Conservation (phyloP, 192 early-diverging fungal genomes). For the Mortierella antarctica region DNA sequence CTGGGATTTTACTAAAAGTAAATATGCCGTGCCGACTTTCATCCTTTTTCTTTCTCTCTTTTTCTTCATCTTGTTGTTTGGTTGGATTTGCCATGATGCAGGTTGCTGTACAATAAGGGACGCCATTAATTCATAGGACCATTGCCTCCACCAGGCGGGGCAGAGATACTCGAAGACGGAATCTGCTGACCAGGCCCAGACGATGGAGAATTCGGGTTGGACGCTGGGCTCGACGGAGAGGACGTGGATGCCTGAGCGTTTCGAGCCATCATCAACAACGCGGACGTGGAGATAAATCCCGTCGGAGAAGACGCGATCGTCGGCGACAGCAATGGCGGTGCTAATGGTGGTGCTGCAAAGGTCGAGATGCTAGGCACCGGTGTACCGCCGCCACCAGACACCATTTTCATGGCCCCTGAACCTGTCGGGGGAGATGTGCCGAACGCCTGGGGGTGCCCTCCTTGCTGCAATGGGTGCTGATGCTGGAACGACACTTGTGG, state of each 20-base stretch:
- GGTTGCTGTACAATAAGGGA: no score
- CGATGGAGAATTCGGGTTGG: no score
- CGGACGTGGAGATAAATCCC: slow-evolving; percentile 41
- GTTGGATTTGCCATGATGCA: no score
- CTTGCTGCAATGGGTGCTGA: background rate
- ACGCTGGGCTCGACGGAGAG: background rate
- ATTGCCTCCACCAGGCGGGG: no score
- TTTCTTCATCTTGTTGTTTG: no score
- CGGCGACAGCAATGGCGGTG: slow-evolving; percentile 33
- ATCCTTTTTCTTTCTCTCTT: no score
- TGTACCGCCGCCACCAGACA: background rate
- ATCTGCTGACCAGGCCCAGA: no score
- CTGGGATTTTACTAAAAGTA: no score
- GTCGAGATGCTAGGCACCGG: slow-evolving; percentile 11
- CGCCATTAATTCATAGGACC: no score
- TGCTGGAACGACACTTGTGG: background rate
- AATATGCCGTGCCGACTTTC: no score
- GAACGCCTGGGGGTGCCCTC: background rate
- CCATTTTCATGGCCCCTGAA: background rate
- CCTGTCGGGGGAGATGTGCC: background rate
- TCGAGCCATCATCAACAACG: slow-evolving; percentile 36
- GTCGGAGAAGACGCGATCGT: slow-evolving; percentile 27
- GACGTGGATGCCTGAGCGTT: slow-evolving; percentile 18
- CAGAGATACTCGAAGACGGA: no score
- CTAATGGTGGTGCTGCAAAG: slow-evolving; percentile 18